Conservation (phyloP, 2,329 filamentous ascomycete genomes). For the Canariomyces notabilis region DNA sequence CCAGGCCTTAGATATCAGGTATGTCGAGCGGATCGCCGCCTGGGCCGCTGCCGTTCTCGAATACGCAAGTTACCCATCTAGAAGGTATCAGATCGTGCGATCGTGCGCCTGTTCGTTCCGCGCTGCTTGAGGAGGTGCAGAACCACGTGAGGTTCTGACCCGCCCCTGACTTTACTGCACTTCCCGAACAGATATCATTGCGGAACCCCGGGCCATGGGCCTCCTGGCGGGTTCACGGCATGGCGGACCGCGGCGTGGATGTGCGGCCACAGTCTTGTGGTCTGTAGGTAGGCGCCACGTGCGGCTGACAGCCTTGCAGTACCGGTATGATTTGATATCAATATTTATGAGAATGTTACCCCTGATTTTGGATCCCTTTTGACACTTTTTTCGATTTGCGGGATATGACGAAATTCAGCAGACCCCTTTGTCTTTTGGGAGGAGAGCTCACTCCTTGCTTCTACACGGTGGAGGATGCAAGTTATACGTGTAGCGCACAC, state of each 20-base stretch:
- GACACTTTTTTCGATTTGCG: neutral
- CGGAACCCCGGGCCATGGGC: too few relatives aligned
- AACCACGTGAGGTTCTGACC: neutral
- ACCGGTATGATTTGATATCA: neutral
- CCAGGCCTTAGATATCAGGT: too few relatives aligned
- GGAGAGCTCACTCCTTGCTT: neutral
- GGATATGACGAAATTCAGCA: neutral
- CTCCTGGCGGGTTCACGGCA: neutral
- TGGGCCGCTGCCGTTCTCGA: too few relatives aligned
- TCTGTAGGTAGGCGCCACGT: neutral
- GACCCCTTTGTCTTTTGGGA: neutral
- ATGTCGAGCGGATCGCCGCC: too few relatives aligned
- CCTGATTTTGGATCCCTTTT: neutral
- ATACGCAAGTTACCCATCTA: neutral
- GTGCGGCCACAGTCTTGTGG: neutral
- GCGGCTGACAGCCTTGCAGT: neutral
- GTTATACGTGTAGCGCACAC: conserved; percentile 11
- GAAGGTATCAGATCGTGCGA: too few relatives aligned
- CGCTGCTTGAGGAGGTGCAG: neutral
- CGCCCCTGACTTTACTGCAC: neutral
- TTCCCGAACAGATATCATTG: neutral
- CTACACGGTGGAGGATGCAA: conserved; percentile 9
- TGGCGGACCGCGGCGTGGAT: neutral
- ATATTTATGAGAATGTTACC: neutral
- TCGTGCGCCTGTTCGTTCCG: neutral